Percentiles rank a stretch among this genome's conserved stretches.
Conservation (phyloP, 768 basidiomycete genomes). For the Termitomyces sp. region DNA sequence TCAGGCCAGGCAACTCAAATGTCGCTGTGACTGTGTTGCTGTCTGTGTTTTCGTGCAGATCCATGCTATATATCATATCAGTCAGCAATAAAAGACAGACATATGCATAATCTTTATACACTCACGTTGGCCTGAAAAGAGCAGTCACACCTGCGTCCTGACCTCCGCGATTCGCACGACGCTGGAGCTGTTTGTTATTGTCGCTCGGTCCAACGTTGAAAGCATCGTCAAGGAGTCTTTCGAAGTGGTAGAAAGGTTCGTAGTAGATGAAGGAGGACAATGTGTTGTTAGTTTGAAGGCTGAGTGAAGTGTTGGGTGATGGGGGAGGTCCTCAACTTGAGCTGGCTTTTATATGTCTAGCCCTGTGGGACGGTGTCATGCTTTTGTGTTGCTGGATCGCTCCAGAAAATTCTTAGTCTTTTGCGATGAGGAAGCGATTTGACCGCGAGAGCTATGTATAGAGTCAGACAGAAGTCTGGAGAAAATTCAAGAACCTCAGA, state of each 20-base stretch:
- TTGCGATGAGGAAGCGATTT: background rate
- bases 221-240: conserved; percentile 23
- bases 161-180: background rate
- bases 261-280: conserved; percentile 25
- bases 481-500: background rate
- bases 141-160: conserved; percentile 15
- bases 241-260: conserved; percentile 34
- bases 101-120: background rate
- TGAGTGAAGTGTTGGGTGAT: background rate
- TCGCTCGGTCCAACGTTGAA: conserved; percentile 13
- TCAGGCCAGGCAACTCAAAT: conserved; percentile 52
- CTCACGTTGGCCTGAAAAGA: conserved; percentile 9
- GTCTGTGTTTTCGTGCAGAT: conserved; percentile 39
- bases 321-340: background rate
- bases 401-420: background rate
- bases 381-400: background rate
- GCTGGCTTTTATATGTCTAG: background rate
- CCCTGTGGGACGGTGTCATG: background rate
- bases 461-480: background rate
- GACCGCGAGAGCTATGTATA: background rate
- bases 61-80: conserved; percentile 27
- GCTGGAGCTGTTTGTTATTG: conserved; percentile 2
- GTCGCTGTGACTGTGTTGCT: conserved; percentile 40
- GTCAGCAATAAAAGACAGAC: background rate
- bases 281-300: background rate